phyloP scores from a whole-genome alignment of 1,284 basidiomycete genomes.

The Termitomyces sp. region DNA sequence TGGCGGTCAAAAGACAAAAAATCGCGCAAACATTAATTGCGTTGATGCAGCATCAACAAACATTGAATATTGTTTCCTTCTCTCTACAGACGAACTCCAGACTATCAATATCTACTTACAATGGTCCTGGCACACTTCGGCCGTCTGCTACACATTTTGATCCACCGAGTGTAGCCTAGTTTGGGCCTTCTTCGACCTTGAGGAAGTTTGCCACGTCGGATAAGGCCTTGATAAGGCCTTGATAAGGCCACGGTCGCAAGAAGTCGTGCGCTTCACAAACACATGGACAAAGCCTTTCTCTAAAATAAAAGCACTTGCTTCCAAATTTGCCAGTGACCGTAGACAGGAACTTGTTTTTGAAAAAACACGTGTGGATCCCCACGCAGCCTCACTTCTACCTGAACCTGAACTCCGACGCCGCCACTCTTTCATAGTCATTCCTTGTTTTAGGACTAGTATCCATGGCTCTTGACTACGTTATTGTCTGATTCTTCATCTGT shows the following conservation, averaged over 20 bases:
- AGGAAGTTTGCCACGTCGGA: neutral
- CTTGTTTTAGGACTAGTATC: neutral
- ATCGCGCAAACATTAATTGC: neutral
- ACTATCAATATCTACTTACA: no score
- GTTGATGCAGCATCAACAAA: neutral
- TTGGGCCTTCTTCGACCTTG: neutral
- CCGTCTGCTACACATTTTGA: no score
- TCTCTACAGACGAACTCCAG: no score
- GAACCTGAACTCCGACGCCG: neutral
- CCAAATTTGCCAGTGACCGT: neutral
- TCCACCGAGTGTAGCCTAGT: no score
- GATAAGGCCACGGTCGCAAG: neutral
- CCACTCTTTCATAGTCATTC: neutral
- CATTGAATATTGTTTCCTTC: neutral
- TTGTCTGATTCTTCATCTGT: neutral
- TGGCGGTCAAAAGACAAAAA: neutral
- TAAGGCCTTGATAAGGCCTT: no score
- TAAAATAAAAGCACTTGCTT: neutral
- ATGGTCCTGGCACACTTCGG: no score
- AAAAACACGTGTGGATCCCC: neutral
- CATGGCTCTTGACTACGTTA: neutral
- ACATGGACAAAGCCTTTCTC: neutral
- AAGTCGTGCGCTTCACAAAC: neutral
- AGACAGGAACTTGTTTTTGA: neutral
- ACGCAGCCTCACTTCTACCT: neutral